Conservation (phyloP, 2,329 filamentous ascomycete species). For the Aspergillus chevalieri region DNA sequence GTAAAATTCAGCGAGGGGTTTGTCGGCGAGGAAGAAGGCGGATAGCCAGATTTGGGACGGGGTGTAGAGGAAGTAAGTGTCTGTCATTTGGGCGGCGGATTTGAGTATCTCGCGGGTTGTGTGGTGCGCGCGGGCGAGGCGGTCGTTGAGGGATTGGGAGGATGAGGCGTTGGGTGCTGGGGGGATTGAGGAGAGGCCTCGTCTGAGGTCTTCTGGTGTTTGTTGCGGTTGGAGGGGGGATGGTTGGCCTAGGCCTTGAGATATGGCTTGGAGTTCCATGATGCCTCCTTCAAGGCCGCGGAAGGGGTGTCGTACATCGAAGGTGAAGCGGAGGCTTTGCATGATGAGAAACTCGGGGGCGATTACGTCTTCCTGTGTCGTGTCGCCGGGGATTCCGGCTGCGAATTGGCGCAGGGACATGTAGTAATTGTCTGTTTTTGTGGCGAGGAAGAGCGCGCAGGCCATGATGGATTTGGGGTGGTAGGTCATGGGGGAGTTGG, state of each 20-base stretch:
- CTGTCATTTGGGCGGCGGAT: slow-evolving; percentile 75
- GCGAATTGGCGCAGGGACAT: slow-evolving; percentile 62
- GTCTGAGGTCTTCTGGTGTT: slow-evolving; percentile 26
- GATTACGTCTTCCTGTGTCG: slow-evolving; percentile 73
- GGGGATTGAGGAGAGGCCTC: slow-evolving; percentile 25
- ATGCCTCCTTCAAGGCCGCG: slow-evolving; percentile 79
- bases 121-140: slow-evolving; percentile 61
- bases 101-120: slow-evolving; percentile 68
- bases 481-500: slow-evolving; percentile 94
- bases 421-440: slow-evolving; percentile 84
- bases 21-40: slow-evolving; percentile 68
- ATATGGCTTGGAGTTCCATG: slow-evolving; percentile 69
- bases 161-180: slow-evolving; percentile 16
- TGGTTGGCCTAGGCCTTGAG: slow-evolving; percentile 51
- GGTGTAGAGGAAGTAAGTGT: slow-evolving; percentile 95
- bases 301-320: slow-evolving; percentile 88
- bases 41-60: slow-evolving; percentile 91
- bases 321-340: slow-evolving; percentile 85
- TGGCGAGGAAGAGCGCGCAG: slow-evolving; percentile 85
- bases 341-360: slow-evolving; percentile 89
- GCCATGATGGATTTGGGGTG: slow-evolving; percentile 83
- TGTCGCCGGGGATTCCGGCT: slow-evolving; percentile 62
- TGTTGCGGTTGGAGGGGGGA: slow-evolving; percentile 24
- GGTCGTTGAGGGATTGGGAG: slow-evolving; percentile 32
- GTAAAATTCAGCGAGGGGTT: slow-evolving; percentile 39